phyloP scores from a whole-genome alignment of 1,284 basidiomycete species.

The Coniophora puteana region DNA sequence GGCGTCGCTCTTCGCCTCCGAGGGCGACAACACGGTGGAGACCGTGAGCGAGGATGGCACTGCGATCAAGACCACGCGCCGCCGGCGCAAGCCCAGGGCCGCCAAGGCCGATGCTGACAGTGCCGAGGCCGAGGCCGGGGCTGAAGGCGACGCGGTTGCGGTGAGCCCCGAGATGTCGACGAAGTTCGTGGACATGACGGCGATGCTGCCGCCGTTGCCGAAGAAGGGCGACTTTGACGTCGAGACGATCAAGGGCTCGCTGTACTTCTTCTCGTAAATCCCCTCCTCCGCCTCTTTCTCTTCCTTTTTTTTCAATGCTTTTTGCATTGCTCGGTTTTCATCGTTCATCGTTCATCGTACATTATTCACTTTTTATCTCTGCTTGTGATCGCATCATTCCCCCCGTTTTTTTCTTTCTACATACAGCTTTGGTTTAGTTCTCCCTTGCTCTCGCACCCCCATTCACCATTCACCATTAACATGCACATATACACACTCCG shows the following conservation, averaged over 20 bases:
- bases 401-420: too few species aligned
- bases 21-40: constrained; percentile 11
- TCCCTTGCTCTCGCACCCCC: too few species aligned
- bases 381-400: too few species aligned
- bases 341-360: too few species aligned
- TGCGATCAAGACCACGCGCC: constrained; percentile 3
- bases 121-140: constrained; percentile 11
- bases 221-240: constrained; percentile 90
- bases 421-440: too few species aligned
- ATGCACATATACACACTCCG: too few species aligned
- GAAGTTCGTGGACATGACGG: constrained; percentile 75
- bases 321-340: too few species aligned
- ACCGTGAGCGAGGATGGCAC: constrained; percentile 18
- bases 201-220: constrained; percentile 82
- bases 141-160: constrained; percentile 21
- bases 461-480: too few species aligned
- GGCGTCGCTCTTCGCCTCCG: constrained; percentile 6
- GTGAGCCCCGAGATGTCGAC: constrained; percentile 33
- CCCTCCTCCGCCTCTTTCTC: neutral
- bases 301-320: too few species aligned
- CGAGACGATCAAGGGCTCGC: constrained; percentile 73
- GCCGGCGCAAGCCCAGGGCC: constrained; percentile 11
- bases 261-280: constrained; percentile 87
- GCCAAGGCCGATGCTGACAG: constrained; percentile 13
- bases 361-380: too few species aligned